These are phyloP conservation scores for Ogataea angusta DNA, from an alignment of 805 yeast species.

Conservation along the genomic window DNA sequence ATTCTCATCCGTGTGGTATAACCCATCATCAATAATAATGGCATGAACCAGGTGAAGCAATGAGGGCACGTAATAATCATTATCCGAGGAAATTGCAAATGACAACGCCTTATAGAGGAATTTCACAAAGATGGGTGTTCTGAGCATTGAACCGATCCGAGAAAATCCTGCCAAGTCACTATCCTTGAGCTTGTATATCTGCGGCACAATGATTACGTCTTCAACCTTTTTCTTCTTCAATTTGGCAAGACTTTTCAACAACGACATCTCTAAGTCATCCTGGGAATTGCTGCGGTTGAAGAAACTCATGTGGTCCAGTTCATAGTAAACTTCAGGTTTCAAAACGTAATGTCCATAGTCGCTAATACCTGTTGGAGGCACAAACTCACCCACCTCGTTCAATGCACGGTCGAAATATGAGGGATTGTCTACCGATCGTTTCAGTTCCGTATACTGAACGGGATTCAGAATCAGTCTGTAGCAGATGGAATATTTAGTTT, in stretches of 20 bases:
- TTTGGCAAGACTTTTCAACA: conserved; percentile 43
- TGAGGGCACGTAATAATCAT: conserved; percentile 55
- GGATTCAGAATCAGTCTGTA: conserved; percentile 53
- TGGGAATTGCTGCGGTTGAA: conserved; percentile 46
- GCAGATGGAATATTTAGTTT: conserved; percentile 40
- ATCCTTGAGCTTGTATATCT: conserved; percentile 31
- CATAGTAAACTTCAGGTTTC: conserved; percentile 42
- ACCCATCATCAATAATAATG: conserved; percentile 36
- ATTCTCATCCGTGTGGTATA: conserved; percentile 37
- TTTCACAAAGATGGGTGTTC: conserved; percentile 51
- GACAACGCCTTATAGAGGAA: conserved; percentile 56
- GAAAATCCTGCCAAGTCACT: conserved; percentile 30
- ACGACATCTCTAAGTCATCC: conserved; percentile 48
- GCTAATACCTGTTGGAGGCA: conserved; percentile 61
- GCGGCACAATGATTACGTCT: conserved; percentile 50
- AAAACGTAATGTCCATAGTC: conserved; percentile 68
- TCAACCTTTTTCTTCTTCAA: conserved; percentile 36
- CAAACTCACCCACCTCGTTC: conserved; percentile 55
- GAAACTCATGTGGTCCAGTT: conserved; percentile 57
- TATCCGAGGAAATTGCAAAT: conserved; percentile 45
- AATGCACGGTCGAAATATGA: conserved; percentile 48
- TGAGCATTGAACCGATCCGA: conserved; percentile 48
- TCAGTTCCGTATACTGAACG: conserved; percentile 49
- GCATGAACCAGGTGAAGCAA: conserved; percentile 71
- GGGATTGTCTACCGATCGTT: conserved; percentile 29